Evolutionary conservation across 805 yeast species (phyloP), one percentile per base, ranked within the genome.

Genomic region (Brettanomyces sp.): DNA sequence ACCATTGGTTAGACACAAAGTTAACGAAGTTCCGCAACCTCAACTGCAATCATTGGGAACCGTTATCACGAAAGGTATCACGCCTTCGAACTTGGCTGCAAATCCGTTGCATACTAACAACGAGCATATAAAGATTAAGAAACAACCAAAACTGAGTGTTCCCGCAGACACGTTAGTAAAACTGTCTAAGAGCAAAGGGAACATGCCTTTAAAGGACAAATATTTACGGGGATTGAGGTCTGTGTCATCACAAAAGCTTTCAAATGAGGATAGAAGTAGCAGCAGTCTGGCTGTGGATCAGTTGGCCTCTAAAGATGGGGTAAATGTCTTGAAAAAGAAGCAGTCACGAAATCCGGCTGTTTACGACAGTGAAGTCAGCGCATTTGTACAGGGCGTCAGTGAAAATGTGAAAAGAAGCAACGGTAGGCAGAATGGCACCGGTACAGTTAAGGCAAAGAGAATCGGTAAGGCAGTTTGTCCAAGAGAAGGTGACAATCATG

Each of bases 91-190:
- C 57, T 73, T 77, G 22, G 91, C 91, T 1, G 67, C 77, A 3
- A 80, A 83, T 56, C 93, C 93, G 7, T 61, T 84, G 45, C 78
- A 76, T 43, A 80, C 86, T 1, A 75, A 69, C 41, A 82, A 80
- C 51, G 57, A 79, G 2, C 82, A 78, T 61, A 86, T 84, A 22
- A 80, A 80, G 5, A 83, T 84, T 54, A 84, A 84, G 60, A 72
- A 77, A 51, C 85, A 69, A 45, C 73, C 82, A 1, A 59, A 59
- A 32, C 46, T 58, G 35, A 42, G 34, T 18, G 37, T 36, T 36
- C 32, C 35, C 18, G 22, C 44, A 5, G 30, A 33, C n/a, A 33
- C 41, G 6, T 34, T 36, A 13, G 11, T 40, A 5, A 21, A 39
- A 8, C 18, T 23, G 25, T 36, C 32, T 22, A 8, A 22, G 28